phyloP scores from a whole-genome alignment of 2,329 filamentous ascomycete genomes.

The Neofusicoccum kwambonambiense region DNA sequence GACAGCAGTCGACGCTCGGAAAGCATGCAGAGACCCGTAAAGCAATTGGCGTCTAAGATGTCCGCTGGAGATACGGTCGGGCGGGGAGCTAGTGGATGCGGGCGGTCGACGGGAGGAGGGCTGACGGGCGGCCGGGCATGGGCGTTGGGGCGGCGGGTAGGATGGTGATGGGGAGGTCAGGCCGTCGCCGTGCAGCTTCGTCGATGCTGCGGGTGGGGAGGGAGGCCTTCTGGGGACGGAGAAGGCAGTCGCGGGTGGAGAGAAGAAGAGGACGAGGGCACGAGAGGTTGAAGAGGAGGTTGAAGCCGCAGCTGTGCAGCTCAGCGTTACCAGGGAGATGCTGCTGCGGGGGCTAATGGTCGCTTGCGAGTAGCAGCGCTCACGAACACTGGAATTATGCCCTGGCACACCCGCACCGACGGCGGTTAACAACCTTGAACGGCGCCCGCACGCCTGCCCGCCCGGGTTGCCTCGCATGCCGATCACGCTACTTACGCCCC shows the following conservation, averaged over 20 bases:
- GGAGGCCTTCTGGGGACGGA: slow-evolving; percentile 38
- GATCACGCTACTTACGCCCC: slow-evolving; percentile 18
- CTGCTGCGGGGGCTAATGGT: slow-evolving; percentile 27
- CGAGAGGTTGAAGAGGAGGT: slow-evolving; percentile 31
- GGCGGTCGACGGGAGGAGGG: slow-evolving; percentile 18
- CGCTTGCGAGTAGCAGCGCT: slow-evolving; percentile 20
- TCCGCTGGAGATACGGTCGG: slow-evolving; percentile 5
- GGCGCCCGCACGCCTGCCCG: slow-evolving; percentile 6
- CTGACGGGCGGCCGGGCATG: slow-evolving; percentile 23
- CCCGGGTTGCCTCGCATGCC: slow-evolving; percentile 17
- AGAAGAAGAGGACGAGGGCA: slow-evolving; percentile 24
- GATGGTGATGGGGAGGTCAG: slow-evolving; percentile 25
- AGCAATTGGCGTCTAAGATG: slow-evolving; percentile 17
- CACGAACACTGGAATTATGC: slow-evolving; percentile 20
- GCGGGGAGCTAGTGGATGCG: neutral
- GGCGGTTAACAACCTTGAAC: slow-evolving; percentile 16
- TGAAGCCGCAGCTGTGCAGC: slow-evolving; percentile 33
- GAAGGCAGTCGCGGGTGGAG: slow-evolving; percentile 31
- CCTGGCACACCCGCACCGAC: slow-evolving; percentile 10
- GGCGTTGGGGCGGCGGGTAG: slow-evolving; percentile 23
- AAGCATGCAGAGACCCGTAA: slow-evolving; percentile 10
- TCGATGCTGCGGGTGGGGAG: slow-evolving; percentile 22
- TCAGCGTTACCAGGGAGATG: slow-evolving; percentile 22
- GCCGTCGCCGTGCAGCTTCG: slow-evolving; percentile 24
- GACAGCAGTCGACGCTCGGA: slow-evolving; percentile 2